Base-by-base conservation (phyloP, 108 stramenopile genomes). In the Pinguiococcus pyrenoidosus region DNA sequence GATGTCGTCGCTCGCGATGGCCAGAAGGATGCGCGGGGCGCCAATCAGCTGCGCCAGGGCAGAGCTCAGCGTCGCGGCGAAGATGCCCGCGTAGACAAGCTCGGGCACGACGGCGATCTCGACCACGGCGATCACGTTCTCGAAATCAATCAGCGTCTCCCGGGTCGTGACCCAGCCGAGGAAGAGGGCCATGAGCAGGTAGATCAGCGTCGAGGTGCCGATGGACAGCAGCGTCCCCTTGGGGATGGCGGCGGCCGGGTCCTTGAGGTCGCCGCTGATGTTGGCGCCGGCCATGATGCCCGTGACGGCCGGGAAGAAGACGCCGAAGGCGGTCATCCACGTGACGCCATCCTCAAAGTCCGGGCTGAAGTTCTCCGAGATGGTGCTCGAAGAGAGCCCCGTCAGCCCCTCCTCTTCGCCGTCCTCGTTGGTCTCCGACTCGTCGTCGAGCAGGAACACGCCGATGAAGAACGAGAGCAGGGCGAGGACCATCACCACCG, bases 281-380 rank as follows among this genome's bases (percentile, higher is more conserved):
- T 54, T 61, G 30, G 56, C 56, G 26, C 53, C 53, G 13, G 51
- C 34, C 26, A 39, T 35, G 21, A 52, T 51, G 3, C 58, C 58
- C 5, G 59, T 61, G 25, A 52, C 16, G 21, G 51, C 59, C 12
- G 59, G 59, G 30, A 61, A 61, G 32, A 61, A 16, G 21, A 61
- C 32, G 21, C 28, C 14, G 24, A 61, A 44, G 44, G 44, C 51
- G 7, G 20, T 52, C 24, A 50, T 18, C 13, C 32, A 32, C 30
- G 5, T 8, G 26, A 42, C 13, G 29, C 13, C 16, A 8, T 37
- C 22, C 0, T 32, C 51, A 44, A 28, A 61, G 4, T 52, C 39
- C 18, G 40, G 10, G 18, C 26, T 32, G 14, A 49, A 12, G 23
- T 61, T 61, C 18, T 44, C 42, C 25, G 20, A 13, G 17, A 61